Evolutionary conservation across 805 yeast genomes (phyloP).

Genomic region (Nakazawaea laoshanensis): DNA sequence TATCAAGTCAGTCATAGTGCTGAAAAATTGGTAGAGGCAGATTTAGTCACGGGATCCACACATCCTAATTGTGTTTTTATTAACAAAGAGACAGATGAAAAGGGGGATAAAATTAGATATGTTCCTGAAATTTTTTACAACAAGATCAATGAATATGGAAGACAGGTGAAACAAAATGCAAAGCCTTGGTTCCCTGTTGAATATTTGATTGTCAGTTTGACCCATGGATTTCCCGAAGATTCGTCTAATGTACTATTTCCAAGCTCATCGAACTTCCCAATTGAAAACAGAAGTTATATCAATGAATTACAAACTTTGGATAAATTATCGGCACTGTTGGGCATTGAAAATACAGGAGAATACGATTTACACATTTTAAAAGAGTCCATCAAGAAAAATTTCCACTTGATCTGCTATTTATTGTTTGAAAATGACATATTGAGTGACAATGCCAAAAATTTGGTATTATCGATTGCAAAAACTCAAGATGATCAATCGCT

Average conservation of each 20-base stretch:
- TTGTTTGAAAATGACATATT: conserved; percentile 44
- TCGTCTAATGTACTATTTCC: conserved; percentile 39
- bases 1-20: conserved; percentile 87
- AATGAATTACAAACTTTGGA: conserved; percentile 67
- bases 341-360: conserved; percentile 16
- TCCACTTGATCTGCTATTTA: conserved; percentile 65
- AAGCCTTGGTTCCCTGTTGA: conserved; percentile 93
- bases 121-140: conserved; percentile 93
- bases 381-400: conserved; percentile 42
- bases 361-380: conserved; percentile 25
- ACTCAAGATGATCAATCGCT: conserved; percentile 13
- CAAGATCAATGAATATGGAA: conserved; percentile 78
- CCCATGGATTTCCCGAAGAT: conserved; percentile 78
- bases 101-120: conserved; percentile 46
- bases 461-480: conserved; percentile 40
- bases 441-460: conserved; percentile 40
- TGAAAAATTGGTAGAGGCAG: conserved; percentile 83
- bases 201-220: conserved; percentile 72
- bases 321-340: conserved; percentile 44
- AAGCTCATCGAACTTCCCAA: conserved; percentile 44
- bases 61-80: conserved; percentile 84
- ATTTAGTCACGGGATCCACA: conserved; percentile 77
- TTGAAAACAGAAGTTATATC: conserved; percentile 71
- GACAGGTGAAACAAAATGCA: conserved; percentile 81
- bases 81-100: conserved; percentile 54